phyloP scores from a whole-genome alignment of 2,329 filamentous ascomycete species.

The Alternaria triticina region DNA sequence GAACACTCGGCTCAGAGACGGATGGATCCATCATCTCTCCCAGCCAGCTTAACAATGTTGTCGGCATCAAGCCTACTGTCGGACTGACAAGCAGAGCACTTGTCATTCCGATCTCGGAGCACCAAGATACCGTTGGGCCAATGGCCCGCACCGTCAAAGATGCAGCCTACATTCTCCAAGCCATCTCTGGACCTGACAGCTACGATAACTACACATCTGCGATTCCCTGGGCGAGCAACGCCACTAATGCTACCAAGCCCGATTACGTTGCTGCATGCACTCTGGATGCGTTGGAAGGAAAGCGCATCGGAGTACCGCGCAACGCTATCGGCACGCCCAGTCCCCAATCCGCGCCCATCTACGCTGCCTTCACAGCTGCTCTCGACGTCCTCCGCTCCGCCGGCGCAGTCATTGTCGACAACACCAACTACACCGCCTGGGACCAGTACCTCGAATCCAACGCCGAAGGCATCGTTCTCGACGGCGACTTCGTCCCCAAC shows the following conservation, averaged over 20 bases:
- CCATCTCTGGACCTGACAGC: slow-evolving; percentile 62
- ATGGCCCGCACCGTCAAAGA: slow-evolving; percentile 66
- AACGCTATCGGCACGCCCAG: slow-evolving; percentile 59
- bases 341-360: slow-evolving; percentile 43
- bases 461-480: slow-evolving; percentile 56
- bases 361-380: slow-evolving; percentile 63
- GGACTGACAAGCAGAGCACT: slow-evolving; percentile 67
- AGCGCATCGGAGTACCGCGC: slow-evolving; percentile 68
- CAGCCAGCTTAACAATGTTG: slow-evolving; percentile 63
- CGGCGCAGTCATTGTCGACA: slow-evolving; percentile 66
- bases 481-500: slow-evolving; percentile 66
- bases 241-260: slow-evolving; percentile 55
- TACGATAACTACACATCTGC: slow-evolving; percentile 65
- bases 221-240: slow-evolving; percentile 55
- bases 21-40: slow-evolving; percentile 69
- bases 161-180: slow-evolving; percentile 63
- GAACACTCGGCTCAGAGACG: slow-evolving; percentile 67
- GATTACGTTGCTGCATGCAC: slow-evolving; percentile 68
- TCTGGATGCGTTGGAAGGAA: slow-evolving; percentile 59
- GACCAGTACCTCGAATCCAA: slow-evolving; percentile 52
- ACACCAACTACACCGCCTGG: slow-evolving; percentile 64
- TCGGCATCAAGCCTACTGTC: slow-evolving; percentile 68
- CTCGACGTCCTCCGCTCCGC: slow-evolving; percentile 60
- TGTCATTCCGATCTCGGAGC: slow-evolving; percentile 69
- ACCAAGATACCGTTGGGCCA: slow-evolving; percentile 63